Percentiles rank a stretch among this genome's conserved stretches.
These are phyloP conservation scores for Vicia sativa DNA, from an alignment of 306 rosid species.

Conservation along the genomic window DNA sequence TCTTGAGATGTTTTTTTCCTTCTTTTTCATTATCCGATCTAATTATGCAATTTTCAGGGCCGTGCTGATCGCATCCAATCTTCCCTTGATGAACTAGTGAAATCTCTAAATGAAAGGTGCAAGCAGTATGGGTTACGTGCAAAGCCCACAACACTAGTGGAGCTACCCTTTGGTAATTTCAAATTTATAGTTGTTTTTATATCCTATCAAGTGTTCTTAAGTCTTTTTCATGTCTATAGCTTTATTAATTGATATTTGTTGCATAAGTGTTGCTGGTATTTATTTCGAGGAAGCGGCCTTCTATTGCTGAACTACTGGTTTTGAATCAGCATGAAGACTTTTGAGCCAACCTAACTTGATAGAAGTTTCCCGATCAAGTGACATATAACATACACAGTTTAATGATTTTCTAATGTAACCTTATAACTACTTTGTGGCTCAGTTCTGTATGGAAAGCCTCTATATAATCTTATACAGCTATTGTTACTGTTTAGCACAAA, in stretches of 20 bases:
- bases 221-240: slow-evolving; percentile 18
- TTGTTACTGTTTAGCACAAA: not conserved
- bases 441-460: slow-evolving; percentile 21
- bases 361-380: slow-evolving; percentile 32
- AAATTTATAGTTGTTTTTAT: slow-evolving; percentile 25
- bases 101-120: slow-evolving; percentile 85
- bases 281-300: slow-evolving; percentile 21
- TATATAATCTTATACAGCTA: slow-evolving; percentile 16
- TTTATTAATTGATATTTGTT: slow-evolving; percentile 15
- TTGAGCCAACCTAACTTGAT: slow-evolving; percentile 7
- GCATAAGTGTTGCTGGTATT: slow-evolving; percentile 24
- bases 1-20: slow-evolving; percentile 29
- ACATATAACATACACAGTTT: slow-evolving; percentile 26
- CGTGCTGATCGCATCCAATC: slow-evolving; percentile 71
- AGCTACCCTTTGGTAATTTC: slow-evolving; percentile 92
- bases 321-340: slow-evolving; percentile 27
- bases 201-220: slow-evolving; percentile 30
- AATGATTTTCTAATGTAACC: slow-evolving; percentile 27
- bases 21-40: slow-evolving; percentile 36
- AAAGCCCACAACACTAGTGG: slow-evolving; percentile 78
- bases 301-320: slow-evolving; percentile 27
- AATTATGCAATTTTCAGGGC: slow-evolving; percentile 58
- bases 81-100: slow-evolving; percentile 79
- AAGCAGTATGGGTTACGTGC: slow-evolving; percentile 88
- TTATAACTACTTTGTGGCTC: slow-evolving; percentile 22